Evolutionary conservation across 305 asterid species (phyloP).

Genomic region (Fraxinus albicans): DNA sequence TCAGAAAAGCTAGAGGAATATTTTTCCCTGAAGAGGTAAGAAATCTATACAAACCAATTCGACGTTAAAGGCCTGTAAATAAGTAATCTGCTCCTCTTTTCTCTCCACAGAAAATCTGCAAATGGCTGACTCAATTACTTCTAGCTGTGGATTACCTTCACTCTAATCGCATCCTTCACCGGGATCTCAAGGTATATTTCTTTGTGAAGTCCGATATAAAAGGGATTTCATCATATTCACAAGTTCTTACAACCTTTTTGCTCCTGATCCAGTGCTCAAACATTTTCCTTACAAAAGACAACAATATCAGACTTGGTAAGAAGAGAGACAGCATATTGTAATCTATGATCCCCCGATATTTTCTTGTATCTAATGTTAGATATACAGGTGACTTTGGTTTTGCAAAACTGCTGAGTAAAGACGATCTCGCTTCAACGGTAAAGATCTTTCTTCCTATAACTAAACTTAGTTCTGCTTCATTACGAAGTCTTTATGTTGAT

Average conservation of each 20-base stretch:
- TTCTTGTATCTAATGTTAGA: conserved; percentile 21
- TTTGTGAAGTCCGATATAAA: background rate
- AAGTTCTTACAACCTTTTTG: conserved; percentile 1
- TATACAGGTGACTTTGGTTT: conserved; percentile 84
- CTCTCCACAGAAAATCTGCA: conserved; percentile 62
- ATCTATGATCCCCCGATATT: background rate
- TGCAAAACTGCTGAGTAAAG: conserved; percentile 70
- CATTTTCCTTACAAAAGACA: conserved; percentile 76
- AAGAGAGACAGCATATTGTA: conserved; percentile 2
- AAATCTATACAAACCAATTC: background rate
- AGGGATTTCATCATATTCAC: background rate
- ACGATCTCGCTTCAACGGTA: conserved; percentile 80
- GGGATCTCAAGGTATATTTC: conserved; percentile 76
- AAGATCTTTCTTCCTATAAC: conserved; percentile 9
- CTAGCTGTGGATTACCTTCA: conserved; percentile 89
- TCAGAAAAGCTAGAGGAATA: conserved; percentile 68
- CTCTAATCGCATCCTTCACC: conserved; percentile 69
- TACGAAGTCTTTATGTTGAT: background rate
- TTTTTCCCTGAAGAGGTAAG: conserved; percentile 74
- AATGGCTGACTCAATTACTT: conserved; percentile 86
- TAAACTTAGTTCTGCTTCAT: background rate
- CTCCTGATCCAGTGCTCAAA: conserved; percentile 64
- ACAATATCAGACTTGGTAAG: conserved; percentile 73
- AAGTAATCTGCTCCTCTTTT: conserved; percentile 7
- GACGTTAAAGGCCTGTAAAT: background rate